phyloP scores from a whole-genome alignment of 148 eudicot species.

The Amaranthus cruentus region DNA sequence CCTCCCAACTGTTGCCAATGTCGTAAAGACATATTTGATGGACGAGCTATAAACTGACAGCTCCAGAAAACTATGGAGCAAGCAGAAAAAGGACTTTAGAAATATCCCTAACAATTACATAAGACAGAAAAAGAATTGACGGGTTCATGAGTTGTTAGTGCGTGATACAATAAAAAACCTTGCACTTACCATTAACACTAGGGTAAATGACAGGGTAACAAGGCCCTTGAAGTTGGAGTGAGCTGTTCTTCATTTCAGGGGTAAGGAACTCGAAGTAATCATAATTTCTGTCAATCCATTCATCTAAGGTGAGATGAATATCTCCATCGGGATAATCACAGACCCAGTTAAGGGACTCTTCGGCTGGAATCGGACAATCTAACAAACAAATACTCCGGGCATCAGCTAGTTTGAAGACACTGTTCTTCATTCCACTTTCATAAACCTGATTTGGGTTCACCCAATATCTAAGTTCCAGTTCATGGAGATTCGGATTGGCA shows the following conservation, averaged over 20 bases:
- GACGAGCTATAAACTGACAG: conserved; percentile 85
- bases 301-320: conserved; percentile 54
- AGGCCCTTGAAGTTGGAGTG: conserved; percentile 97
- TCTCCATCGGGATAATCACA: conserved; percentile 99
- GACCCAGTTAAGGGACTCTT: conserved; percentile 88
- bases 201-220: conserved; percentile 97
- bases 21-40: conserved; percentile 69
- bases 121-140: not conserved
- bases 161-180: not conserved
- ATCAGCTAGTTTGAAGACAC: conserved; percentile 57
- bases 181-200: conserved; percentile 73
- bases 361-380: conserved; percentile 90
- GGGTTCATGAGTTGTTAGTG: not conserved
- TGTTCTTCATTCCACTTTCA: conserved; percentile 66
- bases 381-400: conserved; percentile 85
- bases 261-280: conserved; percentile 87
- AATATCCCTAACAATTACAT: not conserved
- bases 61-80: conserved; percentile 74
- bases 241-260: conserved; percentile 75
- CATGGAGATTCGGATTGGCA: conserved; percentile 64
- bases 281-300: conserved; percentile 86
- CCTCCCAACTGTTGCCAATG: conserved; percentile 97
- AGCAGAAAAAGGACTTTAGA: conserved; percentile 14
- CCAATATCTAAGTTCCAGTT: conserved; percentile 84
- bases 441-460: conserved; percentile 91